Base-by-base conservation (phyloP, 2,329 filamentous ascomycete genomes). In the Fusarium torreyae region DNA sequence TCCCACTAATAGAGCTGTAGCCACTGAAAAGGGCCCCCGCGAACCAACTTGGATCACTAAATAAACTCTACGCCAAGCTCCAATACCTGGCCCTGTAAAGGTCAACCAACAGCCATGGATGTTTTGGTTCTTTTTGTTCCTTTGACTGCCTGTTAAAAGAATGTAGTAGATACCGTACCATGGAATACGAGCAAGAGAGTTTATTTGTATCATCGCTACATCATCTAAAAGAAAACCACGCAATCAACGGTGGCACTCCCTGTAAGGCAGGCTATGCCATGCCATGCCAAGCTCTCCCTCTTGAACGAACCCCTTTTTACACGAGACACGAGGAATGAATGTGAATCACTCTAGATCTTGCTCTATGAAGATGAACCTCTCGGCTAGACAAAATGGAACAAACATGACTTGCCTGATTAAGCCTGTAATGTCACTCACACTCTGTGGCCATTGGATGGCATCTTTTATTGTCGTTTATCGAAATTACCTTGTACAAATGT, bases 361-460 rank as follows among this genome's bases (percentile, higher is more conserved):
- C 20, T 43, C 26, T 57, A 43, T 28, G 22, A 26, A 18, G 33
- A 54, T 46, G 28, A 43, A 17, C 22, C 13, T 53, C 28, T 52
- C 34, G 46, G 38, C 57, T 31, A 52, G 49, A 56, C 36, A 53
- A 68, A 24, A 44, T 57, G 46, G 34, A 62, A 66, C 51, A 53
- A 14, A 28, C n/a, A 43, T 57, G 44, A 48, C 58, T 48, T 59
- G 36, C 65, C 49, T 54, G 20, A 58, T 63, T 51, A 33, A 58
- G 43, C 42, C 48, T 67, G 49, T 18, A 63, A 58, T 68, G 34
- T 70, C 34, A 58, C 66, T 48, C 42, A 60, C 28, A 11, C 20
- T n/a, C 34, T 40, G 13, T 33, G 11, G 31, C 49, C 24, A 68
- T 66, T 61, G 42, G 45, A 26, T 14, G 7, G 34, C 17, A 28